These are phyloP conservation scores for Chrysanthemum seticuspe DNA, from an alignment of 129 eudicot genomes.

Conservation along the genomic window DNA sequence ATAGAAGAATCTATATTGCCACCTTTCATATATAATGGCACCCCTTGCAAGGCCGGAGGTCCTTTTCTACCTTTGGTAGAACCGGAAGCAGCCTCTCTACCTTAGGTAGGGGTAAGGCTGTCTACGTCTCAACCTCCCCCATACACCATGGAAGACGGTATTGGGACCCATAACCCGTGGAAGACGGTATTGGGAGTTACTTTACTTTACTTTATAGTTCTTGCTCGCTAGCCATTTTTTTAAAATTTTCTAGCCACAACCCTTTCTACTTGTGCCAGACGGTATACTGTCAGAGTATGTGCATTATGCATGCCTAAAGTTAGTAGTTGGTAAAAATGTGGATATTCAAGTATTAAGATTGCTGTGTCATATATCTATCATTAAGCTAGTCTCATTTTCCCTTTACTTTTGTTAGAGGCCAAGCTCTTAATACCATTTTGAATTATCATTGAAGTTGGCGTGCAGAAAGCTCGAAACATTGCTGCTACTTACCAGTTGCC, in stretches of 20 bases:
- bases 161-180: too few relatives aligned
- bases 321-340: not conserved
- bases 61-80: too few relatives aligned
- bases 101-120: too few relatives aligned
- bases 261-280: not conserved
- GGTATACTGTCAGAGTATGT: not conserved
- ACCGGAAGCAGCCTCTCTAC: too few relatives aligned
- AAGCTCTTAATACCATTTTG: constrained; percentile 15
- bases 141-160: too few relatives aligned
- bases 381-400: not conserved
- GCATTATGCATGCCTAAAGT: not conserved
- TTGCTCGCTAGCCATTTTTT: not conserved
- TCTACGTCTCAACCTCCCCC: too few relatives aligned
- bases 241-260: not conserved
- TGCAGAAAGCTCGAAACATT: constrained; percentile 84
- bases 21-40: not conserved
- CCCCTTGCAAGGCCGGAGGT: too few relatives aligned
- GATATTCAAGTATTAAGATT: not conserved
- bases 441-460: constrained; percentile 66
- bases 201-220: too few relatives aligned
- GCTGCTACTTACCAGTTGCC: constrained; percentile 75
- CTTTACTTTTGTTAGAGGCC: not conserved
- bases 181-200: too few relatives aligned
- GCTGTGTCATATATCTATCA: constrained; percentile 7
- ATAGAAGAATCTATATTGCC: too few relatives aligned